These are phyloP conservation scores for Beverwykella pulmonaria DNA, from an alignment of 495 filamentous ascomycete genomes.

Conservation along the genomic window DNA sequence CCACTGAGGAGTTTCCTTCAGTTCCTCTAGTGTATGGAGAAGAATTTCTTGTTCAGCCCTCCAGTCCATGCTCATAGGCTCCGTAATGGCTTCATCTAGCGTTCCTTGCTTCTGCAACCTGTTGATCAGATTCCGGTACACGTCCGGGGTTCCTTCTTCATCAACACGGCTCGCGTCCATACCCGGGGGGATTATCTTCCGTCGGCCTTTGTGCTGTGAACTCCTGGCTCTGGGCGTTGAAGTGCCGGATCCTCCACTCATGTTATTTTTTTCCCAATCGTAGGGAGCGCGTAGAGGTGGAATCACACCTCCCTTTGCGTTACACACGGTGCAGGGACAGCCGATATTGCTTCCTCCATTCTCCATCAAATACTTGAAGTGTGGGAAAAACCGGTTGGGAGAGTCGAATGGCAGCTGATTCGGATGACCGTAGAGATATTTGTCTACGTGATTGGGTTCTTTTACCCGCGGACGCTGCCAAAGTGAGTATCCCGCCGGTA, in stretches of 20 bases:
- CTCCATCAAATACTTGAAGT: slow-evolving; percentile 62
- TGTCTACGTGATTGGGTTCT: slow-evolving; percentile 52
- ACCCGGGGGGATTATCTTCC: slow-evolving; percentile 17
- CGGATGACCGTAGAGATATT: slow-evolving; percentile 61
- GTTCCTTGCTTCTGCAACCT: slow-evolving; percentile 49
- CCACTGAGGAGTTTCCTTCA: slow-evolving; percentile 53
- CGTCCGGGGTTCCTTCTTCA: slow-evolving; percentile 57
- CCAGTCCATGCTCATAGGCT: slow-evolving; percentile 59
- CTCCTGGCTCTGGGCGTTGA: not conserved
- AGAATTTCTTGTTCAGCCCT: slow-evolving; percentile 50
- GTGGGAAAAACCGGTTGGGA: slow-evolving; percentile 56
- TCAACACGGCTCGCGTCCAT: slow-evolving; percentile 40
- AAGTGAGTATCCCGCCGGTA: slow-evolving; percentile 60
- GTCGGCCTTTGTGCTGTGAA: slow-evolving; percentile 35
- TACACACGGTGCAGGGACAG: slow-evolving; percentile 48
- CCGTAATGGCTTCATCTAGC: slow-evolving; percentile 52
- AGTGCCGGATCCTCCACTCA: not conserved
- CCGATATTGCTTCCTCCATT: slow-evolving; percentile 46
- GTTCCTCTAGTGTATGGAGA: slow-evolving; percentile 30
- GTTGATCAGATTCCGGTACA: slow-evolving; percentile 53
- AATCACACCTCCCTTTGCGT: slow-evolving; percentile 19
- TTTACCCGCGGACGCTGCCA: slow-evolving; percentile 51
- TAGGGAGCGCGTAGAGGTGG: not conserved
- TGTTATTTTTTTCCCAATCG: not conserved
- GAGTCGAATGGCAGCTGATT: slow-evolving; percentile 55